Base-by-base conservation (phyloP, 1,284 basidiomycete genomes). In the Ceratobasidium sp. region DNA sequence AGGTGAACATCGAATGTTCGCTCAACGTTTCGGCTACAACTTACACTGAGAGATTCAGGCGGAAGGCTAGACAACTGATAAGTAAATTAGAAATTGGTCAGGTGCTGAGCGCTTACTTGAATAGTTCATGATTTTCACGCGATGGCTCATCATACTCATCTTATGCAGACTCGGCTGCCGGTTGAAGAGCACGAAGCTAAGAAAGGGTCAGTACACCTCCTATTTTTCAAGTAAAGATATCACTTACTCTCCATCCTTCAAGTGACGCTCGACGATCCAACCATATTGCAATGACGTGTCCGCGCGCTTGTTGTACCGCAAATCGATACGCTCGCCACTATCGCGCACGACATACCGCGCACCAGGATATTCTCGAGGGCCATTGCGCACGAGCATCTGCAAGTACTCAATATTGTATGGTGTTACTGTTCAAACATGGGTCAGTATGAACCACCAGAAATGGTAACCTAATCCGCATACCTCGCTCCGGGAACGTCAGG, bases 131-230 rank as follows among this genome's bases (percentile, higher is more conserved):
- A 99, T 85, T 80, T 94, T 95, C 62, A 99, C 94, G 49, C 98
- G 90, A 84, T 99, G 98, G 82, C 94, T 95, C 98, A 99, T 99
- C 98, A 99, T 99, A 86, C 94, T 97, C 98, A 99, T 99, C 83
- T 99, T 99, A 84, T 99, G 98, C 82, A 99, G 83, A 86, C 91
- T 94, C 1, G 98, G 98, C 80, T 99, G 98, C 76, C 98, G 96
- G 82, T 99, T 99, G 86, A 99, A 99, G 63, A 99, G 84, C 43
- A 99, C 94, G 79, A 88, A 98, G 80, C 94, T 96, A 76, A 8
- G 61, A 14, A 3, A 41, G 32, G 28, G 6, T 61, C n/a, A 66
- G 38, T 43, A 49, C 21, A 11, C 0, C 11, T 14, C 55, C 73
- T 23, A n/a, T 18, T 50, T 18, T 38, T 21, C 8, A 11, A 46